A percentile compares a stretch with the other conserved stretches of the same genome.
phyloP scores from a whole-genome alignment of 2,329 filamentous ascomycete species.

The Penicillium sp. region DNA sequence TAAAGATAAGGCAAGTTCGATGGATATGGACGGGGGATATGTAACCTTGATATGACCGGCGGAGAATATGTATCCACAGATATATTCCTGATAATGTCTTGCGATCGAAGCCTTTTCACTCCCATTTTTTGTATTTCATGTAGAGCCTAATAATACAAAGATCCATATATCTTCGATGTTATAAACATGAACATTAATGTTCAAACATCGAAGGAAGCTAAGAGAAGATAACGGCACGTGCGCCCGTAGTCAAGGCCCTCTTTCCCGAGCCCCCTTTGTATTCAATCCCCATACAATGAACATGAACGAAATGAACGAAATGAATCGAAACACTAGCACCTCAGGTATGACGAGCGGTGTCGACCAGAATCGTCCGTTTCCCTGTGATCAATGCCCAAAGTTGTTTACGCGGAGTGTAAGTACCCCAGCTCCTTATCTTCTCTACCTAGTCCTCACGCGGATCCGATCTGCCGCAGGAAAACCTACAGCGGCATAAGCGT shows the following conservation, averaged over 20 bases:
- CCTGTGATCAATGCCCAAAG: conserved; percentile 13
- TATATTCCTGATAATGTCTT: background rate
- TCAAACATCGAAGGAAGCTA: no score
- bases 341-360: background rate
- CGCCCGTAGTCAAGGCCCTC: no score
- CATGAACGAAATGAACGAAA: no score
- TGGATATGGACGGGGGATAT: background rate
- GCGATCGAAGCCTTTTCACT: background rate
- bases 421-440: background rate
- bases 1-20: background rate
- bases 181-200: no score
- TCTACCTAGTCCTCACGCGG: background rate
- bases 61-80: background rate
- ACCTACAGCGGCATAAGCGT: conserved; percentile 16
- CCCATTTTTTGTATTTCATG: no score
- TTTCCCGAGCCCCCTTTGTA: no score
- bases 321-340: background rate
- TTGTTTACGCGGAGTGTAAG: conserved; percentile 16
- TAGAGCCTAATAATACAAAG: no score
- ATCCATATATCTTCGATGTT: no score
- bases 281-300: no score
- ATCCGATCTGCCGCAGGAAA: conserved; percentile 7
- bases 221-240: no score
- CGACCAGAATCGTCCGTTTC: conserved; percentile 8
- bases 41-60: background rate